Evolutionary conservation across 805 yeast genomes (phyloP).

Genomic region (Wickerhamiella occidentalis): DNA sequence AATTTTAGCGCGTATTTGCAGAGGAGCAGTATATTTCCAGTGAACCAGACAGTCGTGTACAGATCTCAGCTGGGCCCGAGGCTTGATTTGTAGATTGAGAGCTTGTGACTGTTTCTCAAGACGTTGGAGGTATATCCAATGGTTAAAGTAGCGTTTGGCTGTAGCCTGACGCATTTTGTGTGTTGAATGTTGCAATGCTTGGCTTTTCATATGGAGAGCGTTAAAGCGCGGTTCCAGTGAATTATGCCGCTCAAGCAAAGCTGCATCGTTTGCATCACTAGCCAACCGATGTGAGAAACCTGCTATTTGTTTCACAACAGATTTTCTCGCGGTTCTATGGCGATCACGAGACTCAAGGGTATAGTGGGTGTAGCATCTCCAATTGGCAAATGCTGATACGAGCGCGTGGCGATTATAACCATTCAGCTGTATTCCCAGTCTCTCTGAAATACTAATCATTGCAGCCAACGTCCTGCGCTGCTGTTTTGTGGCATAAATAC

Average conservation of each 20-base stretch:
- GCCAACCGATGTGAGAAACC: too few relatives aligned
- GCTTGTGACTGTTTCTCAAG: not conserved
- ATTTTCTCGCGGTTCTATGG: too few relatives aligned
- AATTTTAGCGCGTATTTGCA: not conserved
- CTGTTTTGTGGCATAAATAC: not conserved
- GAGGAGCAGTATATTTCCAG: not conserved
- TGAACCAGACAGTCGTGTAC: not conserved
- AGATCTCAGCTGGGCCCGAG: not conserved
- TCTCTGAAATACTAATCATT: not conserved
- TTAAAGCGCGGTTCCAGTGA: not conserved
- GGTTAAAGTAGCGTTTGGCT: not conserved
- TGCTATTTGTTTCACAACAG: too few relatives aligned
- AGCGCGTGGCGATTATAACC: not conserved
- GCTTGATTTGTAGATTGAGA: not conserved
- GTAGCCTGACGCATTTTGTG: not conserved
- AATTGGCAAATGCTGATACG: not conserved
- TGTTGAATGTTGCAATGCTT: not conserved
- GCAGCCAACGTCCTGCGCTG: not conserved
- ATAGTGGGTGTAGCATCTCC: not conserved
- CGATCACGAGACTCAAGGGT: not conserved
- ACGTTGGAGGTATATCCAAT: not conserved
- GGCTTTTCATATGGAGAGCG: not conserved
- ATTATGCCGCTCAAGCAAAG: not conserved
- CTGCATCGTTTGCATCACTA: not conserved
- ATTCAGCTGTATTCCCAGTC: not conserved